Conservation (phyloP, 2,329 filamentous ascomycete genomes). For the Grosmannia huntii region DNA sequence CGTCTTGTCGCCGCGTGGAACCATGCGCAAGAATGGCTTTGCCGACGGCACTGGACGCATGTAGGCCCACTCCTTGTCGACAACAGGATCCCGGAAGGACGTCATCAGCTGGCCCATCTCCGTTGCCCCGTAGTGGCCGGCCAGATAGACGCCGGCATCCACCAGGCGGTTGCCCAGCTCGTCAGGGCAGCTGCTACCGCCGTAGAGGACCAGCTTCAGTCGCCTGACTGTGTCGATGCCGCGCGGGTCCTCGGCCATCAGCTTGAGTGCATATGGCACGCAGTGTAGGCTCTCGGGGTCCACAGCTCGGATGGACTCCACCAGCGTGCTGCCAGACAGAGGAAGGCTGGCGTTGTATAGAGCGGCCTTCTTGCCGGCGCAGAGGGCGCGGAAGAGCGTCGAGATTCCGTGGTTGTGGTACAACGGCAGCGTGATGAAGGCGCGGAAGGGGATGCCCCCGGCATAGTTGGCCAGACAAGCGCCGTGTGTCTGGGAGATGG, state of each 20-base stretch:
- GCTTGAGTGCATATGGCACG: conserved; percentile 52
- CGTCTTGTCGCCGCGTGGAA: conserved; percentile 19
- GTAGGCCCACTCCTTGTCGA: conserved; percentile 49
- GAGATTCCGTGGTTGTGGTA: conserved; percentile 48
- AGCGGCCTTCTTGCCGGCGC: conserved; percentile 34
- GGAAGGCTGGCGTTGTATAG: conserved; percentile 43
- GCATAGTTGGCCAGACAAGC: conserved; percentile 35
- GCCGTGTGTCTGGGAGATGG: conserved; percentile 44
- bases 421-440: conserved; percentile 42
- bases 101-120: conserved; percentile 52
- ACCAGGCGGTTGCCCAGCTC: conserved; percentile 10
- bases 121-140: conserved; percentile 24
- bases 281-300: conserved; percentile 41
- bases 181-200: conserved; percentile 45
- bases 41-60: conserved; percentile 28
- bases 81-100: conserved; percentile 32
- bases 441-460: conserved; percentile 24
- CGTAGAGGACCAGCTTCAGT: conserved; percentile 42
- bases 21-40: conserved; percentile 20
- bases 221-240: conserved; percentile 34
- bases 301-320: conserved; percentile 29
- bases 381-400: conserved; percentile 39
- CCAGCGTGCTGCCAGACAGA: conserved; percentile 35
- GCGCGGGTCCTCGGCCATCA: conserved; percentile 43
- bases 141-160: too few species aligned